phyloP scores from a whole-genome alignment of 805 yeast species.

The Wickerhamomyces xylosicus region DNA sequence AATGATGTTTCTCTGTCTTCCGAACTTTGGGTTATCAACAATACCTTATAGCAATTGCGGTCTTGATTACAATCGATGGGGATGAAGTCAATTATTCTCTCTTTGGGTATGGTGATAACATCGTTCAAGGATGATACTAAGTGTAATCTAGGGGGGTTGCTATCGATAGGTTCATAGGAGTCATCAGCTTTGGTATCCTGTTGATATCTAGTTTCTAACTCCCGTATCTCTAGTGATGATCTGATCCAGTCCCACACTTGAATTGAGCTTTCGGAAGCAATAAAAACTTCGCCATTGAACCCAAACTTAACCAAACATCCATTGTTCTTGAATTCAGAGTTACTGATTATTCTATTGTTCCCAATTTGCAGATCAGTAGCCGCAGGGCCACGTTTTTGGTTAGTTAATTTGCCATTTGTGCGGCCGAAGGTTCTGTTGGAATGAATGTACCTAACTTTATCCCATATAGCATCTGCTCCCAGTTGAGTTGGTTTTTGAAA shows the following conservation, averaged over 20 bases:
- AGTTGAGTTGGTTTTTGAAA: background rate
- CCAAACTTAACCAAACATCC: slow-evolving; percentile 21
- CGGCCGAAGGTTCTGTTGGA: background rate
- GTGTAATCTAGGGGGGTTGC: slow-evolving; percentile 10
- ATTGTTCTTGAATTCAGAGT: too few species aligned
- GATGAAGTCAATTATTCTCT: slow-evolving; percentile 12
- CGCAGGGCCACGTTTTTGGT: too few species aligned
- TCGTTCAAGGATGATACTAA: slow-evolving; percentile 18
- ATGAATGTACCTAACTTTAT: background rate
- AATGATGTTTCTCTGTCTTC: slow-evolving; percentile 7
- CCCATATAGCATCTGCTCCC: background rate
- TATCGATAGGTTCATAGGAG: slow-evolving; percentile 10
- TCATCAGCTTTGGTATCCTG: slow-evolving; percentile 2
- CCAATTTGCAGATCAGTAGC: background rate
- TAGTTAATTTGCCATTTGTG: background rate
- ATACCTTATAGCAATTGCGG: slow-evolving; percentile 14
- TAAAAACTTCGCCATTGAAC: slow-evolving; percentile 26
- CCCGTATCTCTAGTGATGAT: slow-evolving; percentile 10
- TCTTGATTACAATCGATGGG: slow-evolving; percentile 19
- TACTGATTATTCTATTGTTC: background rate
- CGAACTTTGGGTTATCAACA: slow-evolving; percentile 1
- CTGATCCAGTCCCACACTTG: slow-evolving; percentile 33
- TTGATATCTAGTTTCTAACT: slow-evolving; percentile 1
- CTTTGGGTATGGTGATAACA: slow-evolving; percentile 2
- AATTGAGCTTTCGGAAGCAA: slow-evolving; percentile 19